Percentiles rank a stretch among this genome's conserved stretches.
These are phyloP conservation scores for Centrapalus pauciflorus DNA, from an alignment of 129 eudicot species.

Conservation along the genomic window DNA sequence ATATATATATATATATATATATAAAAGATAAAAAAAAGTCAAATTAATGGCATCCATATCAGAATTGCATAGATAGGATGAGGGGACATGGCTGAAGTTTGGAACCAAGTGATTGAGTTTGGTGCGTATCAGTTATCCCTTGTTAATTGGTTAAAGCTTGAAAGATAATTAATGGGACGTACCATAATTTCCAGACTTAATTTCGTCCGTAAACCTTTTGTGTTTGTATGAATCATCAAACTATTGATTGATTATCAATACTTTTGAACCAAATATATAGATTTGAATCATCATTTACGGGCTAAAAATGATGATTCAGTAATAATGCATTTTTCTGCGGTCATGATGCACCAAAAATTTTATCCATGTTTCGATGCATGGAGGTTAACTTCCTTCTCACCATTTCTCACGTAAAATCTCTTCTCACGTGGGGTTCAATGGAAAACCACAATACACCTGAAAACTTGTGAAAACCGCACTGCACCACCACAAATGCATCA, in stretches of 20 bases:
- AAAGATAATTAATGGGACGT: neutral
- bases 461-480: no score
- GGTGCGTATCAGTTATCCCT: neutral
- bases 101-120: slow-evolving; percentile 14
- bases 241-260: neutral
- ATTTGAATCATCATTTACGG: no score
- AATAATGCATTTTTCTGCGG: no score
- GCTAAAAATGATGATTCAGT: no score
- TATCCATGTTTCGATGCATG: no score
- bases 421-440: no score
- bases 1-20: neutral
- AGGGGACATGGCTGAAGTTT: slow-evolving; percentile 16
- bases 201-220: slow-evolving; percentile 4
- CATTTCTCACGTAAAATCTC: no score
- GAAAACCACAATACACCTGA: no score
- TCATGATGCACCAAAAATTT: no score
- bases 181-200: neutral
- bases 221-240: neutral
- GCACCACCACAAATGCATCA: no score
- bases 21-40: neutral
- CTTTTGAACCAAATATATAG: no score
- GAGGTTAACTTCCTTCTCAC: no score
- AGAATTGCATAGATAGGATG: slow-evolving; percentile 27
- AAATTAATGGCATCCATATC: slow-evolving; percentile 23
- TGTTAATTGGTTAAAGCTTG: neutral